These are phyloP conservation scores for Microcyclosporella mali DNA, from an alignment of 2,329 filamentous ascomycete genomes.

Conservation along the genomic window DNA sequence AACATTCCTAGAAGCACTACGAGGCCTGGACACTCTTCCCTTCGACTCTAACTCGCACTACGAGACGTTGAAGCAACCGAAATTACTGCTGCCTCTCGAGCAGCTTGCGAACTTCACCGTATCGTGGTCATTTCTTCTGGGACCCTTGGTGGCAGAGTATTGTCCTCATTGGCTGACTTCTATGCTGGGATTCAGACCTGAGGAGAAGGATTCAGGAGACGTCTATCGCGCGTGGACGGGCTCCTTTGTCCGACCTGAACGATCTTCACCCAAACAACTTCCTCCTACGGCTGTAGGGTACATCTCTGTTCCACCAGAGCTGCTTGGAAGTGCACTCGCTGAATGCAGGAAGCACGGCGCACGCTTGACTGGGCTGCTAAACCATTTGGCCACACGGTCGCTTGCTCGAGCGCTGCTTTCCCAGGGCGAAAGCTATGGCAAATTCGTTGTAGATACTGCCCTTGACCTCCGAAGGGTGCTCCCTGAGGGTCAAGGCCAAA, in stretches of 20 bases:
- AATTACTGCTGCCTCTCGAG: constrained; percentile 36
- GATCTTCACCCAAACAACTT: constrained; percentile 2
- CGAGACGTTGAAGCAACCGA: constrained; percentile 9
- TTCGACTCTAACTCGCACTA: constrained; percentile 8
- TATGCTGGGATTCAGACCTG: constrained; percentile 31
- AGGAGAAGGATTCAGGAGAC: constrained; percentile 19
- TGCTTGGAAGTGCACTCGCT: constrained; percentile 27
- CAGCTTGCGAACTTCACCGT: constrained; percentile 36
- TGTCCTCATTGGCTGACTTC: constrained; percentile 33
- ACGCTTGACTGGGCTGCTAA: constrained; percentile 40
- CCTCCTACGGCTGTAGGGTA: constrained; percentile 30
- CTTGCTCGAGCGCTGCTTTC: constrained; percentile 29
- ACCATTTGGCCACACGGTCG: constrained; percentile 37
- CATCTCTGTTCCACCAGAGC: constrained; percentile 27
- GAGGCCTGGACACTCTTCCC: neutral
- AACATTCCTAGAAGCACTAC: constrained; percentile 33
- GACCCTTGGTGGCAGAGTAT: constrained; percentile 34
- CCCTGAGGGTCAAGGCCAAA: constrained; percentile 30
- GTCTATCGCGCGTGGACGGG: constrained; percentile 17
- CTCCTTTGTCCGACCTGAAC: constrained; percentile 9
- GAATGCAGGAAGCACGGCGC: constrained; percentile 30
- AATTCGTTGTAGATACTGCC: constrained; percentile 36
- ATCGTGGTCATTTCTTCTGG: constrained; percentile 41
- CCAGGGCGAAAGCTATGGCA: constrained; percentile 17
- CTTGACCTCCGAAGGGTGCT: constrained; percentile 38